A percentile compares a stretch with the other conserved stretches of the same genome.
phyloP scores from a whole-genome alignment of 1,139 yeast genomes.

The Lodderomyces metapsilosis region DNA sequence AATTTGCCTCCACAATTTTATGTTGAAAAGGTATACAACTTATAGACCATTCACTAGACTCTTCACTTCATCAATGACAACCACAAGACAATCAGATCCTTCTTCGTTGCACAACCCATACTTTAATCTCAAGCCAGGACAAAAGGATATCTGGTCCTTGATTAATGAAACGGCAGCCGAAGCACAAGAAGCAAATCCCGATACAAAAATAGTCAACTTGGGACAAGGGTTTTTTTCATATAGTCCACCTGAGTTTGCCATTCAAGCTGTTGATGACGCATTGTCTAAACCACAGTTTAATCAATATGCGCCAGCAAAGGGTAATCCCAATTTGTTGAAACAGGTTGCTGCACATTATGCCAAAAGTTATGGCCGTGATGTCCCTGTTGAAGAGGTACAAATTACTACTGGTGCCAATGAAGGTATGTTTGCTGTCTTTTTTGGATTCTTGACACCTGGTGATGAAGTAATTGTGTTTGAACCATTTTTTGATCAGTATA shows the following conservation, averaged over 20 bases:
- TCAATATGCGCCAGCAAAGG: conserved; percentile 91
- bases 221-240: conserved; percentile 98
- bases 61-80: conserved; percentile 1
- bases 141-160: conserved; percentile 90
- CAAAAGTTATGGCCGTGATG: conserved; percentile 58
- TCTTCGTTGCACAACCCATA: conserved; percentile 54
- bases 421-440: conserved; percentile 82
- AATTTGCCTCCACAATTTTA: not conserved
- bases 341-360: conserved; percentile 73
- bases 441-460: conserved; percentile 81
- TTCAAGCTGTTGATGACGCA: conserved; percentile 77
- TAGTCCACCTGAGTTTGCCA: conserved; percentile 88
- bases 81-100: conserved; percentile 11
- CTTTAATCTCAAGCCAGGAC: conserved; percentile 52
- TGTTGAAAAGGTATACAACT: conserved; percentile 1
- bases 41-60: not conserved
- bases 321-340: conserved; percentile 71
- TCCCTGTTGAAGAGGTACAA: conserved; percentile 64
- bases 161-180: conserved; percentile 91
- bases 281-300: conserved; percentile 70
- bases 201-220: conserved; percentile 69
- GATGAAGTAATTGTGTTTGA: conserved; percentile 98
- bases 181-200: conserved; percentile 61
- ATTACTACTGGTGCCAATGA: conserved; percentile 97
- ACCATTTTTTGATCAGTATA: conserved; percentile 96